phyloP scores from a whole-genome alignment of 768 basidiomycete species.

The Galerina marginata region DNA sequence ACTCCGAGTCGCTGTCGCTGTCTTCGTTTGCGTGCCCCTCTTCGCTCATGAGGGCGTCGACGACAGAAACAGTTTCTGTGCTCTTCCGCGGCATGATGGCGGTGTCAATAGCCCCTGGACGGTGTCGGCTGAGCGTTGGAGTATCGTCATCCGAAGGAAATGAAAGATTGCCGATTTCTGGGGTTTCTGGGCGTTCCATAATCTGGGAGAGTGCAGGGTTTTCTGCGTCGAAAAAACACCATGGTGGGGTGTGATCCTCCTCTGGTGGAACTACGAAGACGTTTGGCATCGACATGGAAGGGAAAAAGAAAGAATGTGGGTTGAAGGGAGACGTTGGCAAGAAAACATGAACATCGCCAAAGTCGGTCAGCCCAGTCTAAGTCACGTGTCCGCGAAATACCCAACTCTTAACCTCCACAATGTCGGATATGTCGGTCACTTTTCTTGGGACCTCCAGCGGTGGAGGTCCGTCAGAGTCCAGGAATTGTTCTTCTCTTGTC shows the following conservation, averaged over 20 bases:
- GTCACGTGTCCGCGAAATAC: conserved; percentile 36
- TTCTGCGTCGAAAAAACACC: conserved; percentile 63
- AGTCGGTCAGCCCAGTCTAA: conserved; percentile 25
- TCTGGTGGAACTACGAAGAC: conserved; percentile 65
- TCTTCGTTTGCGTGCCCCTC: conserved; percentile 29
- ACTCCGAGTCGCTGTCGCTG: conserved; percentile 28
- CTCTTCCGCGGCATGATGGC: conserved; percentile 30
- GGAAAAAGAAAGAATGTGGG: conserved; percentile 12
- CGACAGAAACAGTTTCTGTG: conserved; percentile 32
- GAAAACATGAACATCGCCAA: conserved; percentile 9
- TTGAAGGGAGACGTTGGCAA: conserved; percentile 11
- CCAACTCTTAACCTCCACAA: neutral
- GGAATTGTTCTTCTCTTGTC: conserved; percentile 79
- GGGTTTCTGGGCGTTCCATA: conserved; percentile 20
- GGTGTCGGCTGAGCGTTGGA: conserved; percentile 25
- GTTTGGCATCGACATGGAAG: conserved; percentile 42
- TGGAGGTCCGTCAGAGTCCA: conserved; percentile 73
- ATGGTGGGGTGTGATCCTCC: conserved; percentile 59
- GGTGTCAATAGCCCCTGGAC: conserved; percentile 10
- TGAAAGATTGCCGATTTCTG: conserved; percentile 18
- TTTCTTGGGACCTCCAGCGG: conserved; percentile 83
- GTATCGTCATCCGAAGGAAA: conserved; percentile 17
- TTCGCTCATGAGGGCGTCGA: conserved; percentile 35
- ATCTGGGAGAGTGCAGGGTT: conserved; percentile 20
- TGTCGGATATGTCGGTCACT: conserved; percentile 56